Evolutionary conservation across 2,329 filamentous ascomycete species (phyloP), one percentile per base, ranked within the genome.

Genomic region (Trichoderma pleuroti): DNA sequence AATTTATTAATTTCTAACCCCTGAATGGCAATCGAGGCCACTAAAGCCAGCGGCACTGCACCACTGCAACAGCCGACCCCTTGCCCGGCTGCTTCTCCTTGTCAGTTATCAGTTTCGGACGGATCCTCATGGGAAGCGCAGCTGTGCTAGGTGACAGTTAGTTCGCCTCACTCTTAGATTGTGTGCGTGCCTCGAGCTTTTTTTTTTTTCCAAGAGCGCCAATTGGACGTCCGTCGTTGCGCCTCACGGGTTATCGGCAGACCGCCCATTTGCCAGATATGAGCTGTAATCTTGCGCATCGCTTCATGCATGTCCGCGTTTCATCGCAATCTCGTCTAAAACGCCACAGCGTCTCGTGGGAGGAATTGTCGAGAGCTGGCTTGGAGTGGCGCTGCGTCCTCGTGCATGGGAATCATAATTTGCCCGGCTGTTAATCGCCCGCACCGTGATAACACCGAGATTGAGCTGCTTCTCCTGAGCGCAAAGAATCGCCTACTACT

Each of bases 361-460:
- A 54, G 11, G 18, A 12, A 52, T 52, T 11, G 21, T 52, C 46
- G n/a, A 65, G 30, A 24, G n/a, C 21, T 61, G 57, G 57, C 32
- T 26, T 14, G 12, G 21, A 39, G 32, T 10, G 46, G 18, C 42
- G 39, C 39, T 42, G 39, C 39, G 16, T 39, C 2, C 42, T 49
- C 42, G n/a, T 49, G 21, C 42, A 49, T 49, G 42, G 42, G 42
- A 49, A 11, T 11, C 11, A 21, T 34, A n/a, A n/a, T 42, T 28
- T 63, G 26, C 32, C 32, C 24, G 32, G 30, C 52, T 42, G 30
- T 24, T 46, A 59, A 42, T 59, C 42, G 64, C n/a, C 64, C 52
- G 54, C 64, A 42, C 64, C 34, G 16, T 54, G 64, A 67, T 67
- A 67, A 46, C 64, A 59, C 52, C 64, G 64, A 67, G 32, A 52